Conservation (phyloP, 2,329 filamentous ascomycete genomes). For the Monosporascus sp. region DNA sequence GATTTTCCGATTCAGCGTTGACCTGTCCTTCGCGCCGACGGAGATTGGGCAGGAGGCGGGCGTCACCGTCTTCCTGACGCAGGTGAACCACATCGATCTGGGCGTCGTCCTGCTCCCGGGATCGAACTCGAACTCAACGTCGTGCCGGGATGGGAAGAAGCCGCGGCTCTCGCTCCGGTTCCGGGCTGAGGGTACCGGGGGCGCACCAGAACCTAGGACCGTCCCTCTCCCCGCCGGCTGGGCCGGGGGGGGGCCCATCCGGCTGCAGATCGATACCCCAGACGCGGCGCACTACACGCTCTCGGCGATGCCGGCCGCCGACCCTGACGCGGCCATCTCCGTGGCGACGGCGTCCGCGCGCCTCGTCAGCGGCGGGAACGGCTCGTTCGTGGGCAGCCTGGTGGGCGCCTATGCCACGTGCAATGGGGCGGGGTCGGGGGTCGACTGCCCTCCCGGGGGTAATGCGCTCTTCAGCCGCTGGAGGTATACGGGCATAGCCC, state of each 20-base stretch:
- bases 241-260: constrained; percentile 15
- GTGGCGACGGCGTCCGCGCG: constrained; percentile 23
- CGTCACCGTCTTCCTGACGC: constrained; percentile 29
- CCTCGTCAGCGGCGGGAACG: constrained; percentile 28
- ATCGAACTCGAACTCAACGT: background rate
- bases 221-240: constrained; percentile 20
- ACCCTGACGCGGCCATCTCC: constrained; percentile 11
- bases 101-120: constrained; percentile 20
- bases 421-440: constrained; percentile 26
- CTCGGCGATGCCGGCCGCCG: constrained; percentile 16
- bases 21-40: constrained; percentile 21
- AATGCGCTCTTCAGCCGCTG: constrained; percentile 24
- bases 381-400: constrained; percentile 28
- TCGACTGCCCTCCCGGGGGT: constrained; percentile 22
- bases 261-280: constrained; percentile 23
- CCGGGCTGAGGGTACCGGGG: constrained; percentile 20
- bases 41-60: constrained; percentile 27
- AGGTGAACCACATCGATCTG: constrained; percentile 27
- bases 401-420: constrained; percentile 32
- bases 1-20: constrained; percentile 27
- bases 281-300: constrained; percentile 27
- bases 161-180: constrained; percentile 20
- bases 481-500: constrained; percentile 18
- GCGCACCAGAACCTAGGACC: constrained; percentile 7
- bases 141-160: constrained; percentile 4